Base-by-base conservation (phyloP, 805 yeast species). In the Candida multigemmis region DNA sequence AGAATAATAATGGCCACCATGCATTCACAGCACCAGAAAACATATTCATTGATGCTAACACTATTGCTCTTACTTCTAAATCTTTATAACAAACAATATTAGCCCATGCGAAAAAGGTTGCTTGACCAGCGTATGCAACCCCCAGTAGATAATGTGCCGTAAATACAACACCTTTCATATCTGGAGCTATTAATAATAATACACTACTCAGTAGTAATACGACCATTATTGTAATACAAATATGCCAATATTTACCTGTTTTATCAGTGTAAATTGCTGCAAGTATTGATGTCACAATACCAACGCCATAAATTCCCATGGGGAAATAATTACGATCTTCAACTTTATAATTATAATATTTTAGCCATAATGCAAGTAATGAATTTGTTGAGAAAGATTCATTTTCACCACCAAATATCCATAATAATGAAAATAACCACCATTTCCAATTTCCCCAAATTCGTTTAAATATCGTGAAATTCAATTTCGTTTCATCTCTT, bases 11-110 rank as follows among this genome's bases (percentile, higher is more conserved):
- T 1, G 72, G 59, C 77, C 78, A 73, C 79, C 79, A 74, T 2
- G 78, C 76, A 42, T 72, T 74, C 6, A 73, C 72, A 2, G 77
- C 74, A 38, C 70, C 66, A 16, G 74, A 65, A 45, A 71, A 71
- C 76, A 72, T 71, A 45, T 73, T 73, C 78, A 74, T 73, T 0
- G 77, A 71, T 0, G 77, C 82, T 25, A 76, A 51, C 1, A 74
- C 77, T 24, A 76, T 56, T 0, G 82, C 78, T 41, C 82, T 59
- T 40, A 72, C 78, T 51, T 76, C 74, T 14, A 71, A 45, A 44
- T 77, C 83, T 34, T 69, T 60, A 17, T 66, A 60, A 34, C 77
- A 70, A 1, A 71, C 69, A 24, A 70, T 54, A 37, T 74, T 74
- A 3, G 77, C 77, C 80, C 81, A 74, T 0, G 79, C 70, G 27